Base-by-base conservation (phyloP, 257 asterid genomes). In the Leonotis leonurus region DNA sequence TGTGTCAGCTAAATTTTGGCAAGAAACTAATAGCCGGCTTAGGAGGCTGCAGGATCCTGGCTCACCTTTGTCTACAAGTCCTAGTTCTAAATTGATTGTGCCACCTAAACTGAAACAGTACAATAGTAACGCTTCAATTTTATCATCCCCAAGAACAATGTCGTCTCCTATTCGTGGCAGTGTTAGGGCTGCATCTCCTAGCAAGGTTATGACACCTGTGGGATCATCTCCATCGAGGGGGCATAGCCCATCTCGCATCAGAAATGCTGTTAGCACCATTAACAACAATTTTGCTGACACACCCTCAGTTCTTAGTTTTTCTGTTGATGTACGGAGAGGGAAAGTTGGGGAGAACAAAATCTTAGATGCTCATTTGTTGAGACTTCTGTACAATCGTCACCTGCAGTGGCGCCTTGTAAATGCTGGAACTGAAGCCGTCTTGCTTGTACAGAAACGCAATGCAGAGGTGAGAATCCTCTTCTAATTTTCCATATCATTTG, bases 31-130 rank as follows among this genome's bases (percentile, higher is more conserved):
- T 70, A 80, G 80, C 66, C 82, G 97, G 62, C 61, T 89, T 54
- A 78, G 99, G 84, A 85, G 95, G 78, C 79, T 92, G 58, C 97
- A 89, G 65, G 99, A 89, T 80, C 94, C 95, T 0, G 94, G 95
- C 27, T 86, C 88, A 22, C 84, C 92, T 46, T 61, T 81, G 62
- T 64, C 90, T 2, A 66, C 82, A 5, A 87, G 95, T 70, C 91
- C 91, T 4, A 76, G 77, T 11, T 83, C 99, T 30, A 89, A 78
- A 72, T 62, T 74, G 70, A 72, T 67, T 30, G 76, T 60, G 57
- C 89, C 90, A 2, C 77, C 86, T 33, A 89, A 92, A 65, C 33
- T 82, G 77, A 87, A 74, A 67, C 83, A 77, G 75, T 83, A 73
- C 75, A 39, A 78, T 2, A 77, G 74, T 65, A 92, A 89, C 65